A percentile compares a stretch with the other conserved stretches of the same genome.
Conservation (phyloP, 805 yeast genomes). For the Cyberlindnera japonica region DNA sequence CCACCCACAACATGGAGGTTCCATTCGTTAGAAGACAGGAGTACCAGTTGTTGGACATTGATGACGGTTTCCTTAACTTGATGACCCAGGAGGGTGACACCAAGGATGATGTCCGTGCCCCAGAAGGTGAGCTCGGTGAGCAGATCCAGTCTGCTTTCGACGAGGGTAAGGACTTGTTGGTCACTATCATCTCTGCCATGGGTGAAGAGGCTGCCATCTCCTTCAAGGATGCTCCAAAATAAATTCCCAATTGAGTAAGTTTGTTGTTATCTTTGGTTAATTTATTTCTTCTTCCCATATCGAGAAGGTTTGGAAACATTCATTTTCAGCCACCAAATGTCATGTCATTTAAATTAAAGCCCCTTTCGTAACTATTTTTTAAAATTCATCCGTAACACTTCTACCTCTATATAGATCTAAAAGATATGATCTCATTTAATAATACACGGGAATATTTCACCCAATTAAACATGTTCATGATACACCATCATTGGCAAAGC, state of each 20-base stretch:
- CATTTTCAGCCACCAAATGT: constrained; percentile 1
- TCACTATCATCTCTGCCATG: constrained; percentile 97
- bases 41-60: constrained; percentile 96
- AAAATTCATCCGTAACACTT: not conserved
- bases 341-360: constrained; percentile 6
- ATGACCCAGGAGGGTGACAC: constrained; percentile 98
- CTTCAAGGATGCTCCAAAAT: constrained; percentile 96
- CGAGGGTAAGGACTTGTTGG: constrained; percentile 96
- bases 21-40: constrained; percentile 96
- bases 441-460: not conserved
- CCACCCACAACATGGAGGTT: constrained; percentile 99
- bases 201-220: constrained; percentile 99
- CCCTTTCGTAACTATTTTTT: no score
- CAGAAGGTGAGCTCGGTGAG: constrained; percentile 98
- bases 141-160: constrained; percentile 89
- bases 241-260: constrained; percentile 5
- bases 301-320: not conserved
- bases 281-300: constrained; percentile 1
- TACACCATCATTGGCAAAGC: no score
- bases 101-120: constrained; percentile 98
- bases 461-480: no score
- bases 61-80: constrained; percentile 95
- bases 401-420: not conserved
- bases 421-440: not conserved
- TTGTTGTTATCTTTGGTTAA: constrained; percentile 1